phyloP scores from a whole-genome alignment of 225 moss, liverwort and hornwort genomes.

The Ulota crispa region DNA sequence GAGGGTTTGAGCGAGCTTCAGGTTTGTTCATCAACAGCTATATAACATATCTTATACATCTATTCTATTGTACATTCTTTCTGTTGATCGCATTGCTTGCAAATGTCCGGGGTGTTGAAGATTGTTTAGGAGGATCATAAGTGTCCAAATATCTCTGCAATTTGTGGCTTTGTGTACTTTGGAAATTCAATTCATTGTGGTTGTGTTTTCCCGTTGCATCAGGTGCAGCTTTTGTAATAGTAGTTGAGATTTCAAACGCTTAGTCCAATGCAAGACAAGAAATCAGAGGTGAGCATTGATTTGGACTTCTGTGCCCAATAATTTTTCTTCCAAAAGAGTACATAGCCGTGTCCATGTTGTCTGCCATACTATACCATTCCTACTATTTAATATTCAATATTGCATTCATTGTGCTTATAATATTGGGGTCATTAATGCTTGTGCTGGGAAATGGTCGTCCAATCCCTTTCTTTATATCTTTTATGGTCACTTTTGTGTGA shows the following conservation, averaged over 20 bases:
- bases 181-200: neutral
- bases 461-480: neutral
- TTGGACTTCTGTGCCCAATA: neutral
- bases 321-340: neutral
- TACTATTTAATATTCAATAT: neutral
- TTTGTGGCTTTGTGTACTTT: neutral
- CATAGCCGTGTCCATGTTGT: neutral
- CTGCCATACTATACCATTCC: neutral
- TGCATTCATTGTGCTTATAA: neutral
- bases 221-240: neutral
- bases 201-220: neutral
- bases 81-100: conserved; percentile 12
- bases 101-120: neutral
- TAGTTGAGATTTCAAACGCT: neutral
- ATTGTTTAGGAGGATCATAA: neutral
- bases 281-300: conserved; percentile 28
- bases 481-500: neutral
- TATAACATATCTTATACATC: neutral
- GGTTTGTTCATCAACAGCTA: neutral
- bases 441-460: neutral
- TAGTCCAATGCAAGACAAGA: conserved; percentile 46
- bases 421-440: neutral
- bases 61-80: neutral
- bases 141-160: neutral
- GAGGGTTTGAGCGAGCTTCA: neutral